Base-by-base conservation (phyloP, 495 filamentous ascomycete species). In the Penicillium alfredii region DNA sequence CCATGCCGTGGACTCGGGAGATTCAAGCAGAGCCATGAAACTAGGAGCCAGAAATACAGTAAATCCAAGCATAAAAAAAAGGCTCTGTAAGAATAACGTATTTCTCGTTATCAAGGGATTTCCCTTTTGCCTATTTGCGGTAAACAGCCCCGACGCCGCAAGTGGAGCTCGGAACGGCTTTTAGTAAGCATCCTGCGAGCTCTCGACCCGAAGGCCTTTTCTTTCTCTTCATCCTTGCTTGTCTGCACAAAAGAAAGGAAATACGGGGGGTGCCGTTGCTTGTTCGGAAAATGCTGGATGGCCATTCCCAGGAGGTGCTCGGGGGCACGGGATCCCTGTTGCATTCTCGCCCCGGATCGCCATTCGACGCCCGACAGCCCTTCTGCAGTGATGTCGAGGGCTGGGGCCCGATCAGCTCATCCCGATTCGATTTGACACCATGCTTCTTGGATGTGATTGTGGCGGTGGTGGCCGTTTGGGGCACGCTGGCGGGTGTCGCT, bases 361-460 rank as follows among this genome's bases (percentile, higher is more conserved):
- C 55, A 35, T 52, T 60, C 38, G 49, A 53, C 32, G 50, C 42
- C 30, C 54, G 51, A 35, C 83, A 92, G 54, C 78, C 82, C 19
- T 72, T 94, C 63, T 96, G 89, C 61, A 76, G 81, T 48, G 86
- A 94, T 64, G 63, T 67, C 21, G 89, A 96, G 62, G 93, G 93
- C 54, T 99, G 92, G 92, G 93, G 93, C 8, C 93, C 93, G 11
- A 39, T 99, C 49, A 92, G 86, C 58, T 76, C 77, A 12, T 70
- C 74, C 38, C 68, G 88, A 44, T 94, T 84, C 59, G 89, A 97
- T 58, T 84, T 99, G 60, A 96, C 93, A 23, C 88, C 93, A 38
- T 99, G 93, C 64, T 97, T 96, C 58, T 73, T 94, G 32, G 93
- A 97, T 57, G 73, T 89, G 7, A 84, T 81, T 68, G 75, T 97